These are phyloP conservation scores for Caryopteris hybrid DNA, from an alignment of 305 asterid genomes.

Conservation along the genomic window DNA sequence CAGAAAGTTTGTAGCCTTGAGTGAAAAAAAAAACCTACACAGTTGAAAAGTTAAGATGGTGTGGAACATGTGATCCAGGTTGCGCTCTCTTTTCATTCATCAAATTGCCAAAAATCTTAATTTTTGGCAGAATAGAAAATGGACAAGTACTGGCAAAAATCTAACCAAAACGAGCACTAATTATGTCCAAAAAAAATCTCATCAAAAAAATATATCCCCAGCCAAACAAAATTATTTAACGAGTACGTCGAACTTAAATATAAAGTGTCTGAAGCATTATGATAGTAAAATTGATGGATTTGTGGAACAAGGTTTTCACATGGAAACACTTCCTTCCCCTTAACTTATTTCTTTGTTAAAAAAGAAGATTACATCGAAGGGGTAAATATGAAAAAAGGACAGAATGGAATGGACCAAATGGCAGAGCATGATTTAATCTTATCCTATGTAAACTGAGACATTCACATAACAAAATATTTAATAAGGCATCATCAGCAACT, in stretches of 20 bases:
- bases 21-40: too few relatives aligned
- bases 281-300: not conserved
- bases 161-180: not conserved
- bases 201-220: not conserved
- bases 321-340: not conserved
- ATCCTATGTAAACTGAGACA: not conserved
- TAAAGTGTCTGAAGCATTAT: not conserved
- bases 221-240: not conserved
- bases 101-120: not conserved
- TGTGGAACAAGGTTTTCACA: not conserved
- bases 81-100: not conserved
- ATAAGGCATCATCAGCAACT: not conserved
- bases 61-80: not conserved
- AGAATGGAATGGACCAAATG: not conserved
- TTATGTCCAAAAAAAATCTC: not conserved
- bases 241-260: too few relatives aligned
- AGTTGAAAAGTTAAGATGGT: not conserved
- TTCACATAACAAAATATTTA: not conserved
- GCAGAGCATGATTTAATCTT: not conserved
- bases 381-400: too few relatives aligned
- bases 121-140: not conserved
- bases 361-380: not conserved
- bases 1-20: not conserved
- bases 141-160: not conserved
- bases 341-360: not conserved